Evolutionary conservation across 1,284 basidiomycete species (phyloP).

Genomic region (Puccinia triticina): DNA sequence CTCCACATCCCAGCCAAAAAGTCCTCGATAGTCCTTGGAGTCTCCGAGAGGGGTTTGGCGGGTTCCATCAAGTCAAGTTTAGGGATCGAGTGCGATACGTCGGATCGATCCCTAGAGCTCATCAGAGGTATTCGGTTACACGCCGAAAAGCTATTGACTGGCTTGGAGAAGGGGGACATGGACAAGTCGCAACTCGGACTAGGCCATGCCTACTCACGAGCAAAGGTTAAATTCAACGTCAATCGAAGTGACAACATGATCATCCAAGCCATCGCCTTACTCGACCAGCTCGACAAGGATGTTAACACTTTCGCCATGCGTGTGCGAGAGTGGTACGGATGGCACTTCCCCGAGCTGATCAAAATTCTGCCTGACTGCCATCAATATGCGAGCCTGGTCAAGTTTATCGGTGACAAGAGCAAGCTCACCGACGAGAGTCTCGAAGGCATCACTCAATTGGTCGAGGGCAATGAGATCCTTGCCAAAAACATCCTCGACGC

Average conservation of each 20-base stretch:
- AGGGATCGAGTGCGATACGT: slow-evolving; percentile 80
- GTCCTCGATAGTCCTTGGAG: slow-evolving; percentile 76
- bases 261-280: slow-evolving; percentile 96
- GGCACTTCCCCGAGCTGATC: slow-evolving; percentile 98
- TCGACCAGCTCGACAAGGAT: slow-evolving; percentile 99
- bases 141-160: slow-evolving; percentile 82
- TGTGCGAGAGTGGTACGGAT: slow-evolving; percentile 99
- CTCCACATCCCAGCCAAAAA: slow-evolving; percentile 78
- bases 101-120: slow-evolving; percentile 83
- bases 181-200: slow-evolving; percentile 92
- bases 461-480: slow-evolving; percentile 82
- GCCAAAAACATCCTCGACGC: slow-evolving; percentile 96
- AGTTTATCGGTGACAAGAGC: slow-evolving; percentile 86
- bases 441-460: slow-evolving; percentile 76
- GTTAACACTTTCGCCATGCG: slow-evolving; percentile 99
- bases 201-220: slow-evolving; percentile 95
- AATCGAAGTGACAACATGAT: slow-evolving; percentile 99
- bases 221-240: slow-evolving; percentile 99
- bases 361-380: slow-evolving; percentile 93
- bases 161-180: slow-evolving; percentile 85
- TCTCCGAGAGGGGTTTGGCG: slow-evolving; percentile 78
- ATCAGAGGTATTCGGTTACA: slow-evolving; percentile 92
- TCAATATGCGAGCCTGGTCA: slow-evolving; percentile 84
- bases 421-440: slow-evolving; percentile 69
- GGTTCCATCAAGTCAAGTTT: slow-evolving; percentile 78